These are phyloP conservation scores for Bacterosira constricta DNA, from an alignment of 108 stramenopile species.

Conservation along the genomic window DNA sequence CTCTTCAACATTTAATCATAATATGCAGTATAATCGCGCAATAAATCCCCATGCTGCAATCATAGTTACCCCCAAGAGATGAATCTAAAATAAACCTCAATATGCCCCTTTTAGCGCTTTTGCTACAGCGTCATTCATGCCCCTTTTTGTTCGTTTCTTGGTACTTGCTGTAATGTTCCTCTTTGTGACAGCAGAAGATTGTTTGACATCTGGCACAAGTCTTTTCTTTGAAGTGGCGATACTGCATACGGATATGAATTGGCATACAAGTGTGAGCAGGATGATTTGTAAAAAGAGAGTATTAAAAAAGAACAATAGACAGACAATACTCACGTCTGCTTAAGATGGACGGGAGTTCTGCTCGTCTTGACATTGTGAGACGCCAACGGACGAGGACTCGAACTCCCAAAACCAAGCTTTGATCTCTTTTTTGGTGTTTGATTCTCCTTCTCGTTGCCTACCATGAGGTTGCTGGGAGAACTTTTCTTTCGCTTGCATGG, in stretches of 20 bases:
- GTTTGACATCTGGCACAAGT: slow-evolving; percentile 3
- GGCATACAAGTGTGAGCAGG: background rate
- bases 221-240: slow-evolving; percentile 27
- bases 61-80: background rate
- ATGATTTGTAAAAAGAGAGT: background rate
- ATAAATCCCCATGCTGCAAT: too few relatives aligned
- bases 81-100: background rate
- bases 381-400: slow-evolving; percentile 20
- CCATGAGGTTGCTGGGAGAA: background rate
- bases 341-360: slow-evolving; percentile 26
- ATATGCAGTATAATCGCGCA: too few relatives aligned
- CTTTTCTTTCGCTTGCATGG: slow-evolving; percentile 2
- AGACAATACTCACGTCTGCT: slow-evolving; percentile 17
- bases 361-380: slow-evolving; percentile 12
- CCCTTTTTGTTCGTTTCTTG: slow-evolving; percentile 28
- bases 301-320: background rate
- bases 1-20: too few relatives aligned
- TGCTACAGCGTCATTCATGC: slow-evolving; percentile 36
- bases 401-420: slow-evolving; percentile 27
- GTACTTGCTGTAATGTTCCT: slow-evolving; percentile 23
- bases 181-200: slow-evolving; percentile 3
- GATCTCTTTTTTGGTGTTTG: slow-evolving; percentile 12
- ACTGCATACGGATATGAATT: background rate
- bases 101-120: slow-evolving; percentile 17
- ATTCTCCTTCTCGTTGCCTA: background rate